A percentile compares a stretch with the other conserved stretches of the same genome.
phyloP scores from a whole-genome alignment of 805 yeast genomes.

The Cyberlindnera mycetangii region DNA sequence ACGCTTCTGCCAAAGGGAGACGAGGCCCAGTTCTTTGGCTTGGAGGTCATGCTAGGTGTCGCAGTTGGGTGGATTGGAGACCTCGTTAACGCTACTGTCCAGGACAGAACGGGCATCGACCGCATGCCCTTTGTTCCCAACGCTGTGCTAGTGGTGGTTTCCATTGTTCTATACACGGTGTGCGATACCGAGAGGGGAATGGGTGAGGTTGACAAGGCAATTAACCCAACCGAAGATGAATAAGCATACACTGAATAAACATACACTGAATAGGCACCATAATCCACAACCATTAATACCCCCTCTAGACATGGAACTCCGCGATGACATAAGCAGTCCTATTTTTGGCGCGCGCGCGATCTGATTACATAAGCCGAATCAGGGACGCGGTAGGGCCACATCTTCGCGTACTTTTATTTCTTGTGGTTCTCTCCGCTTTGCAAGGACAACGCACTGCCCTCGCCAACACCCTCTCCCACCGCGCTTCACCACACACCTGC shows the following conservation, averaged over 20 bases:
- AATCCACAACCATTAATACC: too few species aligned
- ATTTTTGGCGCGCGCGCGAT: neutral
- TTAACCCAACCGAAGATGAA: neutral
- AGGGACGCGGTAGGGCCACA: neutral
- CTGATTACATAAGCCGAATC: neutral
- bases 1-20: conserved; percentile 39
- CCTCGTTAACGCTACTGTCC: conserved; percentile 38
- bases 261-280: too few species aligned
- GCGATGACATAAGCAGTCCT: neutral
- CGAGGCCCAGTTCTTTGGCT: conserved; percentile 42
- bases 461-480: neutral
- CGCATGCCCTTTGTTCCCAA: conserved; percentile 39
- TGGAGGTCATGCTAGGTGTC: conserved; percentile 39
- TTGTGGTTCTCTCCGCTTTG: neutral
- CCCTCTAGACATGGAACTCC: too few species aligned
- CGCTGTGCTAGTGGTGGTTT: conserved; percentile 29
- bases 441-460: neutral
- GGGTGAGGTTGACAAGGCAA: conserved; percentile 20
- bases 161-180: conserved; percentile 27
- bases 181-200: conserved; percentile 36
- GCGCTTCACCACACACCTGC: neutral
- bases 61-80: conserved; percentile 42
- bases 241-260: too few species aligned
- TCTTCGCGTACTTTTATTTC: neutral
- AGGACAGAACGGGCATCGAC: conserved; percentile 37